A percentile compares a stretch with the other conserved stretches of the same genome.
These are phyloP conservation scores for Basidiobolus meristosporus DNA, from an alignment of 371 early-diverging fungal species.

Conservation along the genomic window DNA sequence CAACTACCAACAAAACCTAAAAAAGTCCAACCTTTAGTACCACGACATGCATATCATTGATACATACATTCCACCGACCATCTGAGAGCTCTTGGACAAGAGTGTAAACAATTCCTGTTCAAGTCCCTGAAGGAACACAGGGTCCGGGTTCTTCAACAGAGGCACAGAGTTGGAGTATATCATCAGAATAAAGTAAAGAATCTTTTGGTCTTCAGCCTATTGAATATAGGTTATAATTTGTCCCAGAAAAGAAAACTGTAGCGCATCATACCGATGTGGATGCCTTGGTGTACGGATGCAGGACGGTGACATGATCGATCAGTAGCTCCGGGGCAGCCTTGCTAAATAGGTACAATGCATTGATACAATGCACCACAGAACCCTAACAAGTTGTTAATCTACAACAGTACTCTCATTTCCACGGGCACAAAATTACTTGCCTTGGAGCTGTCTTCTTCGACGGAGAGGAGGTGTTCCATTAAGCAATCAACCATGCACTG, in stretches of 20 bases:
- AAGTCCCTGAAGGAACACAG: constrained; percentile 19
- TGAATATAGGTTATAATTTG: background rate
- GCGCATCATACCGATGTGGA: constrained; percentile 10
- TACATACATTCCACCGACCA: too few relatives aligned
- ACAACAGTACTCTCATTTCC: too few relatives aligned
- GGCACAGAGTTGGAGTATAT: constrained; percentile 39
- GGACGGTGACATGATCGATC: constrained; percentile 15
- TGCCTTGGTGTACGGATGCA: constrained; percentile 23
- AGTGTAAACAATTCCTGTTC: constrained; percentile 31
- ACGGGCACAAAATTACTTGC: constrained; percentile 5
- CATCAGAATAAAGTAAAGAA: constrained; percentile 20
- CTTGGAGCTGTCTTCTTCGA: constrained; percentile 23
- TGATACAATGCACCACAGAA: constrained; percentile 10
- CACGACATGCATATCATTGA: too few relatives aligned
- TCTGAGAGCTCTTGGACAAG: constrained; percentile 31
- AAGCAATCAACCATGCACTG: constrained; percentile 45
- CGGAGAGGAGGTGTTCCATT: constrained; percentile 28
- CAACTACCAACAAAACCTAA: constrained; percentile 17
- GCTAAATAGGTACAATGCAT: constrained; percentile 18
- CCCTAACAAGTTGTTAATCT: constrained; percentile 8
- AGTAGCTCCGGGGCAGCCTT: constrained; percentile 17
- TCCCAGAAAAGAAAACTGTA: too few relatives aligned
- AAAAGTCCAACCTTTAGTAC: too few relatives aligned
- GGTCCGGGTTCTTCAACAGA: constrained; percentile 24
- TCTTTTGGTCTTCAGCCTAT: constrained; percentile 22